Evolutionary conservation across 2,329 filamentous ascomycete species (phyloP).

Genomic region (Chrysoporthe austroafricana): DNA sequence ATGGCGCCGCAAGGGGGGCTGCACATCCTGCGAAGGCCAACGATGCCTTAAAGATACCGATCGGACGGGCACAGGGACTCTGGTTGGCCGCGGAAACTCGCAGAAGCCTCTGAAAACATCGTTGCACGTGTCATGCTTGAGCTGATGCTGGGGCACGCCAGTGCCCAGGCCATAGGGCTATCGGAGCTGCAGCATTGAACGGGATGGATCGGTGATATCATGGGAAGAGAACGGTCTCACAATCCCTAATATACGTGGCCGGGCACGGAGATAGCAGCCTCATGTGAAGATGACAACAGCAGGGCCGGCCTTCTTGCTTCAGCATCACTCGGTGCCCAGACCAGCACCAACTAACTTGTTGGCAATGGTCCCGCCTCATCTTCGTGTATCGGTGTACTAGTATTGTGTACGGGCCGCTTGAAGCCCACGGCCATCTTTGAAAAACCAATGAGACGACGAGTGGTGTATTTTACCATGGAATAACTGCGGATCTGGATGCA

Average conservation of each 20-base stretch:
- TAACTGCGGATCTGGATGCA: not conserved
- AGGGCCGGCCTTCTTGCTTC: not conserved
- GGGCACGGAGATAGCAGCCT: not conserved
- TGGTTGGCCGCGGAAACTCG: not conserved
- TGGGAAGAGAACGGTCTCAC: not conserved
- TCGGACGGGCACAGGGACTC: not conserved
- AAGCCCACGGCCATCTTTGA: not conserved
- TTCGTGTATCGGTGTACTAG: not conserved
- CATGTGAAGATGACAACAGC: not conserved
- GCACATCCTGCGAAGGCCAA: constrained; percentile 2
- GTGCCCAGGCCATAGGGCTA: constrained; percentile 1
- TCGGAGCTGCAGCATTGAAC: not conserved
- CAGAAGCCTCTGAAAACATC: not conserved
- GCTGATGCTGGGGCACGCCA: not conserved
- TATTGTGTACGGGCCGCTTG: no score
- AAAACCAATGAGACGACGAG: not conserved
- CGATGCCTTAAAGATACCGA: not conserved
- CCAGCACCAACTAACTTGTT: not conserved
- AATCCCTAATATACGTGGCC: not conserved
- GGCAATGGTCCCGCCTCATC: not conserved
- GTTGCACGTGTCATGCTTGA: not conserved
- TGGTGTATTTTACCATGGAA: not conserved
- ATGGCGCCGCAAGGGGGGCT: not conserved
- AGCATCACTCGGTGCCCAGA: not conserved
- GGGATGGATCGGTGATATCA: not conserved